Conservation (phyloP, 257 asterid species). For the Apocynum venetum region DNA sequence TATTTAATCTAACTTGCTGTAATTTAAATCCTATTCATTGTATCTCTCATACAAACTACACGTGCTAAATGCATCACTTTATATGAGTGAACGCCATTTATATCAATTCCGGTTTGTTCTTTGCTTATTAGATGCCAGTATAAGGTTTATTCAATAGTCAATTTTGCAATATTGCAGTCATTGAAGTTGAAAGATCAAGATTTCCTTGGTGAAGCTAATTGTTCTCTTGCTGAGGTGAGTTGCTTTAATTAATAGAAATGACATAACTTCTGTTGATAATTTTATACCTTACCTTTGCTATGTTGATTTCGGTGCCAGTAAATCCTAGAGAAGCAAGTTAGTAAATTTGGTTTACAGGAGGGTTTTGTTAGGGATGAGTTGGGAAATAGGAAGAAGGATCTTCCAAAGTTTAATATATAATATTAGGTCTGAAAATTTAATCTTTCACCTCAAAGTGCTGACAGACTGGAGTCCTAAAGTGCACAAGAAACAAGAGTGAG, state of each 20-base stretch:
- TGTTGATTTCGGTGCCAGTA: too few relatives aligned
- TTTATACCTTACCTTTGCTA: too few relatives aligned
- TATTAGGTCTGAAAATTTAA: not conserved
- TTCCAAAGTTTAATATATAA: not conserved
- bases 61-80: not conserved
- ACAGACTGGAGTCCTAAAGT: too few relatives aligned
- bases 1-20: too few relatives aligned
- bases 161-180: slow-evolving; percentile 34
- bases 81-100: not conserved
- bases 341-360: too few relatives aligned
- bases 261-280: not conserved
- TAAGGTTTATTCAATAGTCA: slow-evolving; percentile 10
- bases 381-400: too few relatives aligned
- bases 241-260: slow-evolving; percentile 2
- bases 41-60: not conserved
- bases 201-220: slow-evolving; percentile 72
- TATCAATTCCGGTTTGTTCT: not conserved
- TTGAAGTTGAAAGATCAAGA: slow-evolving; percentile 66
- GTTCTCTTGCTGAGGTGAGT: slow-evolving; percentile 67
- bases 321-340: too few relatives aligned
- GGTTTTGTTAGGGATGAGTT: too few relatives aligned
- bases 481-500: too few relatives aligned
- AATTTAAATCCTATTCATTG: too few relatives aligned
- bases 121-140: too few relatives aligned
- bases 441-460: too few relatives aligned